Percentiles rank a stretch among this genome's conserved stretches.
These are phyloP conservation scores for Amanita muscaria DNA, from an alignment of 768 basidiomycete species.

Conservation along the genomic window DNA sequence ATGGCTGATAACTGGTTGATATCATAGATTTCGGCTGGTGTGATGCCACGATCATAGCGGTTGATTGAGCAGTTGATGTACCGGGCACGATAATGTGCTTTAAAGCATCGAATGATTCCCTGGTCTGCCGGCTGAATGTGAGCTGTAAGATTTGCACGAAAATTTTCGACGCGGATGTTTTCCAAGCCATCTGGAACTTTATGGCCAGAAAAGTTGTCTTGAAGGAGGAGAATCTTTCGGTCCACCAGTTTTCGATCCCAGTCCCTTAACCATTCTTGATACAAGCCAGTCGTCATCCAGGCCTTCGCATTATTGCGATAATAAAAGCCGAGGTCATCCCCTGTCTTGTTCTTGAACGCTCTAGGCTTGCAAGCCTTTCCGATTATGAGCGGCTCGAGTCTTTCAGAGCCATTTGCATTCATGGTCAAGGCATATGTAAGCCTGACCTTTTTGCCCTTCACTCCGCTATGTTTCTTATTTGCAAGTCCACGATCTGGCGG, in stretches of 20 bases:
- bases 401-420: slow-evolving; percentile 27
- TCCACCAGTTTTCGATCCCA: slow-evolving; percentile 22
- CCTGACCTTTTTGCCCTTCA: slow-evolving; percentile 24
- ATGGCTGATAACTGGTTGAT: slow-evolving; percentile 27
- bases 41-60: slow-evolving; percentile 17
- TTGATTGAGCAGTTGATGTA: slow-evolving; percentile 19
- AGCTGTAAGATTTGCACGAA: slow-evolving; percentile 27
- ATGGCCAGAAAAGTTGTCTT: slow-evolving; percentile 25
- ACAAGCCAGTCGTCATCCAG: slow-evolving; percentile 29
- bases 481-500: slow-evolving; percentile 24
- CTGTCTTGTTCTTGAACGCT: slow-evolving; percentile 21
- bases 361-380: slow-evolving; percentile 23
- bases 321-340: slow-evolving; percentile 22
- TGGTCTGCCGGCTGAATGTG: slow-evolving; percentile 29
- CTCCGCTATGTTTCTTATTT: slow-evolving; percentile 16
- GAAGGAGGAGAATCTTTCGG: slow-evolving; percentile 22
- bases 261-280: slow-evolving; percentile 24
- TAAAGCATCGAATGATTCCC: slow-evolving; percentile 28
- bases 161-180: slow-evolving; percentile 21
- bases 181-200: slow-evolving; percentile 15
- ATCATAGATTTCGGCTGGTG: slow-evolving; percentile 21
- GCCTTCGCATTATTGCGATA: slow-evolving; percentile 29
- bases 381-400: slow-evolving; percentile 22
- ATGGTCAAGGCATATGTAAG: slow-evolving; percentile 24
- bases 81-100: slow-evolving; percentile 23